A percentile compares a stretch with the other conserved stretches of the same genome.
phyloP scores from a whole-genome alignment of 2,329 filamentous ascomycete species.

The Sarocladium strictum region DNA sequence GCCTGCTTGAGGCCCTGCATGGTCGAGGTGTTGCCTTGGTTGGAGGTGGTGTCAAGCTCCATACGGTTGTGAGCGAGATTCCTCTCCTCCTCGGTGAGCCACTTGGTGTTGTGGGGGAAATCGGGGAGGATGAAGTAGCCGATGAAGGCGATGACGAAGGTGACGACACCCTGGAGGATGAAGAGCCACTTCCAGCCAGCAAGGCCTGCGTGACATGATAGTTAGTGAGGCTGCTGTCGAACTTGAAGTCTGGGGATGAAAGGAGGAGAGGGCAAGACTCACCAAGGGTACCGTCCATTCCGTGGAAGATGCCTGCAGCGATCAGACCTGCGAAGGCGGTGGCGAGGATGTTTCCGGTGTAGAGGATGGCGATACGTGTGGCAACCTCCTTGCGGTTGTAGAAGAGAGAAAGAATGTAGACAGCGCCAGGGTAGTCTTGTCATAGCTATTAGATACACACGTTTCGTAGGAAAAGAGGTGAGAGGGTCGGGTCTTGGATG shows the following conservation, averaged over 20 bases:
- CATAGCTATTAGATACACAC: conserved; percentile 25
- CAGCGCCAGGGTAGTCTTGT: conserved; percentile 38
- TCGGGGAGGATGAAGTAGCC: conserved; percentile 17
- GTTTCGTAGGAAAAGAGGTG: no score
- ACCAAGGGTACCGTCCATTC: conserved; percentile 22
- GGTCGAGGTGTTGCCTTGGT: conserved; percentile 17
- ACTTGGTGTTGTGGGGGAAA: conserved; percentile 34
- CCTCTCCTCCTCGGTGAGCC: conserved; percentile 37
- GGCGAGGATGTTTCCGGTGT: conserved; percentile 58
- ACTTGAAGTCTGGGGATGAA: background rate
- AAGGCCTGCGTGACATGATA: conserved; percentile 36
- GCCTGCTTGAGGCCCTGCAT: conserved; percentile 26
- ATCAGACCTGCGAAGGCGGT: conserved; percentile 62
- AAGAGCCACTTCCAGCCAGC: conserved; percentile 61
- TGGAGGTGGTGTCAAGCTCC: conserved; percentile 19
- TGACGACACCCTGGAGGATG: conserved; percentile 54
- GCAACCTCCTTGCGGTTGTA: conserved; percentile 62
- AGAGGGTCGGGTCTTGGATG: no score
- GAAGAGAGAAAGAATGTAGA: conserved; percentile 40
- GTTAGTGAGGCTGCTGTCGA: background rate
- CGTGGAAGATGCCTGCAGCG: conserved; percentile 50
- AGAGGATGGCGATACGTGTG: conserved; percentile 52
- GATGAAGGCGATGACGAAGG: conserved; percentile 16
- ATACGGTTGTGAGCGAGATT: conserved; percentile 28
- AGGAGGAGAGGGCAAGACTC: background rate